Conservation (phyloP, 2,329 filamentous ascomycete species). For the Phoma sp. region DNA sequence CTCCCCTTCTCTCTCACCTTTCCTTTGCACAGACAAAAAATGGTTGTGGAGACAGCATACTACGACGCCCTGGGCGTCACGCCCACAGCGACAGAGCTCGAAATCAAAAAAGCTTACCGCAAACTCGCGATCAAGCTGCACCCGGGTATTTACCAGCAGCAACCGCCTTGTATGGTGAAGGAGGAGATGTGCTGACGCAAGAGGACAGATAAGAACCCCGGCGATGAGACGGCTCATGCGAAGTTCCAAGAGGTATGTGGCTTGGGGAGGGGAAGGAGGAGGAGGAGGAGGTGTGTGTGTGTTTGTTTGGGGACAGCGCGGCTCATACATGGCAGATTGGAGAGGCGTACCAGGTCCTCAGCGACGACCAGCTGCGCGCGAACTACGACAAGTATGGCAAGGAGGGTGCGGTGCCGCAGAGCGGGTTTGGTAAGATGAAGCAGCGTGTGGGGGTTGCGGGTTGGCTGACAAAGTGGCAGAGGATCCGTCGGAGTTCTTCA, state of each 20-base stretch:
- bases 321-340: constrained; percentile 59
- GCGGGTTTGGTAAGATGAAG: constrained; percentile 74
- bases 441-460: constrained; percentile 11
- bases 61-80: constrained; percentile 86
- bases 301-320: constrained; percentile 21
- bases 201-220: constrained; percentile 87
- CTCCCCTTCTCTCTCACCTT: constrained; percentile 7
- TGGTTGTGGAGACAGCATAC: constrained; percentile 89
- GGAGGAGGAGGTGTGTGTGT: not conserved
- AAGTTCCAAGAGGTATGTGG: constrained; percentile 83
- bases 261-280: no score
- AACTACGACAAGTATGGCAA: constrained; percentile 98
- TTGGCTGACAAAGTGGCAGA: constrained; percentile 53
- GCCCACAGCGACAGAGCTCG: constrained; percentile 83
- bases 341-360: constrained; percentile 81
- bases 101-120: constrained; percentile 97
- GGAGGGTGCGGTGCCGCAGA: constrained; percentile 86
- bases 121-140: constrained; percentile 91
- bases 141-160: constrained; percentile 64
- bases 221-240: constrained; percentile 89
- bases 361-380: constrained; percentile 82
- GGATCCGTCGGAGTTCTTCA: constrained; percentile 97
- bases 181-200: constrained; percentile 10
- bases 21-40: constrained; percentile 44
- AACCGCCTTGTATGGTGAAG: constrained; percentile 32